Evolutionary conservation across 176 grass and related monocot species (phyloP), one percentile per base, ranked within the genome.

Genomic region (Guadua angustifolia): DNA sequence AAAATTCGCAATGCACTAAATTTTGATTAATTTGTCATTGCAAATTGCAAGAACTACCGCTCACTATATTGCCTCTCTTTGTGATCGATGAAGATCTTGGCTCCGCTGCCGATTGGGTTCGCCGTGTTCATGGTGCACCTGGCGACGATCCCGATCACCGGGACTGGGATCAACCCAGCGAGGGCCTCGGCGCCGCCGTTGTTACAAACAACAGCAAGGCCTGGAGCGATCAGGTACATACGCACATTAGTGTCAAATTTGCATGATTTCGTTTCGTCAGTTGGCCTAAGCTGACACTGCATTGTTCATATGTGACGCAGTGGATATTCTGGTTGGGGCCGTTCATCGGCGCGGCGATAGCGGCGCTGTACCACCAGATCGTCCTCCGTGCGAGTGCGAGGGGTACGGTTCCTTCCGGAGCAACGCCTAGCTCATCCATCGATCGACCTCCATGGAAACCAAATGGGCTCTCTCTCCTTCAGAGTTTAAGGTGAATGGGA

Each of bases 251-350:
- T 22, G 22, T 26, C 9, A n/a, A 3, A 42, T 6, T 4, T 46
- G 38, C 24, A n/a, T 47, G 69, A 7, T 62, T n/a, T 74, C 47
- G 21, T 29, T 29, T 29, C 29, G 1, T 16, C 55, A 13, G 15
- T 9, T 56, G 58, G 7, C 4, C 22, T 66, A 4, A 22, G 4
- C 16, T 85, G 70, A 61, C 13, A 43, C 14, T 15, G 79, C 62
- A 10, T n/a, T 39, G 47, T n/a, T 69, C 32, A 21, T 52, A 15
- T 52, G 5, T 71, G 43, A 3, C 38, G 86, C 73, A 95, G 93
- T 92, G 93, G 90, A 90, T 95, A 66, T 95, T 95, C 79, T 92
- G 90, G 93, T 85, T 90, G 9, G 93, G 93, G 7, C 90, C 93
- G 13, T 86, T 95, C 61, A 55, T 95, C 35, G 88, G 90, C 6